phyloP scores from a whole-genome alignment of 495 filamentous ascomycete genomes.

The Aspergillus baeticus region DNA sequence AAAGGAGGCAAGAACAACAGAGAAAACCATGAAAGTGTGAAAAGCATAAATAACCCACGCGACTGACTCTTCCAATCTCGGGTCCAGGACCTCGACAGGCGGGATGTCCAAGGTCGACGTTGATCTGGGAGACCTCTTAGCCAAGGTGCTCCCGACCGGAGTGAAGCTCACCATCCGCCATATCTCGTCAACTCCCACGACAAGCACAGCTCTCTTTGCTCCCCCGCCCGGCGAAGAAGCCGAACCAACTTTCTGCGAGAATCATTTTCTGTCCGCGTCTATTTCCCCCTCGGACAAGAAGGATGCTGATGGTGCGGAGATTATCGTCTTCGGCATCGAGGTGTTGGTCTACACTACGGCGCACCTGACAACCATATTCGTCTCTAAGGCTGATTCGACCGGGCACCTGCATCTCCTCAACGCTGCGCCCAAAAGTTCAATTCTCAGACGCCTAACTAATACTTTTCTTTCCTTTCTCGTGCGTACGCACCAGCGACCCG shows the following conservation, averaged over 20 bases:
- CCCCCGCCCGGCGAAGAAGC: slow-evolving; percentile 67
- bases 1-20: slow-evolving; percentile 2
- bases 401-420: slow-evolving; percentile 73
- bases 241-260: slow-evolving; percentile 80
- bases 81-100: slow-evolving; percentile 3
- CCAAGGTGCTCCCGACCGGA: slow-evolving; percentile 67
- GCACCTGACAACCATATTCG: slow-evolving; percentile 81
- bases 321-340: slow-evolving; percentile 69
- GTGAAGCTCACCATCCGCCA: slow-evolving; percentile 76
- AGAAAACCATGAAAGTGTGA: slow-evolving; percentile 1
- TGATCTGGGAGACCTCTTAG: slow-evolving; percentile 53
- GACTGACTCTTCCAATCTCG: no score
- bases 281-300: slow-evolving; percentile 30
- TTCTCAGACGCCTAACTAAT: slow-evolving; percentile 67
- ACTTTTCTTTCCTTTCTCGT: slow-evolving; percentile 77
- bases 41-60: not conserved
- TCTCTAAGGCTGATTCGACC: slow-evolving; percentile 96
- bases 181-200: slow-evolving; percentile 79
- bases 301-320: slow-evolving; percentile 27
- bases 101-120: slow-evolving; percentile 33
- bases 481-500: slow-evolving; percentile 59
- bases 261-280: slow-evolving; percentile 79
- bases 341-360: slow-evolving; percentile 67
- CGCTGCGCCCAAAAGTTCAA: slow-evolving; percentile 62
- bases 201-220: slow-evolving; percentile 71